Evolutionary conservation across 2,329 filamentous ascomycete genomes (phyloP).

Genomic region (Arachnomyces sp.): DNA sequence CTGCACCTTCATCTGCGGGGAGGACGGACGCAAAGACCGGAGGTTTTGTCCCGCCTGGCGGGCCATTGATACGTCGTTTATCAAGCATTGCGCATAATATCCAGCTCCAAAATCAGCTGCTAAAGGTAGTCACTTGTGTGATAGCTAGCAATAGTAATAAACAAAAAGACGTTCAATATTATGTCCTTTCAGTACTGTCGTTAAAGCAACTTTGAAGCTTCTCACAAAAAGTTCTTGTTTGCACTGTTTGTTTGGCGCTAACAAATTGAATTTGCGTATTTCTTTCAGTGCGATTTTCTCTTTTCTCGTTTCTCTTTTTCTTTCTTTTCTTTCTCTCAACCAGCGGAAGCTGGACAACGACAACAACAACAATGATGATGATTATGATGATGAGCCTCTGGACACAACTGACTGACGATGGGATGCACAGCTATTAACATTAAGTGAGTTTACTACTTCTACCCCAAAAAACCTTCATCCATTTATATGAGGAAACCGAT

Average conservation of each 20-base stretch:
- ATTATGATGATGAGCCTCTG: too few relatives aligned
- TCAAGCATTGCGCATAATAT: constrained; percentile 57
- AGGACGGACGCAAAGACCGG: constrained; percentile 55
- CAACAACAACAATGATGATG: too few relatives aligned
- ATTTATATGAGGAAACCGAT: constrained; percentile 43
- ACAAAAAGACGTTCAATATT: constrained; percentile 6
- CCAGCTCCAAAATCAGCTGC: constrained; percentile 9
- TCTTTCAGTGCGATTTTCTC: constrained; percentile 5
- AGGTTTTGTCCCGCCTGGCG: constrained; percentile 64
- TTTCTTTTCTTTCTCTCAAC: constrained; percentile 6
- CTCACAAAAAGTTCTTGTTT: constrained; percentile 31
- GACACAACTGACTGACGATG: too few relatives aligned
- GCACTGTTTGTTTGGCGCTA: constrained; percentile 27
- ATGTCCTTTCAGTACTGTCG: constrained; percentile 1
- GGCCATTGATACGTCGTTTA: constrained; percentile 82
- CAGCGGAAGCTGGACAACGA: constrained; percentile 10
- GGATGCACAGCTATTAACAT: too few relatives aligned
- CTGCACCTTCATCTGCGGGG: constrained; percentile 40
- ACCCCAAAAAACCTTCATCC: too few relatives aligned
- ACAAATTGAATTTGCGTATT: constrained; percentile 1
- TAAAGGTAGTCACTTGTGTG: background rate
- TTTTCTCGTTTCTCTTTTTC: constrained; percentile 3
- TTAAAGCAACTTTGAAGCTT: constrained; percentile 3
- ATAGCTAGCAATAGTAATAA: constrained; percentile 5
- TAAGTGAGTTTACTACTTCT: too few relatives aligned